Conservation (phyloP, 2,329 filamentous ascomycete species). For the Pezicula rhizophila region DNA sequence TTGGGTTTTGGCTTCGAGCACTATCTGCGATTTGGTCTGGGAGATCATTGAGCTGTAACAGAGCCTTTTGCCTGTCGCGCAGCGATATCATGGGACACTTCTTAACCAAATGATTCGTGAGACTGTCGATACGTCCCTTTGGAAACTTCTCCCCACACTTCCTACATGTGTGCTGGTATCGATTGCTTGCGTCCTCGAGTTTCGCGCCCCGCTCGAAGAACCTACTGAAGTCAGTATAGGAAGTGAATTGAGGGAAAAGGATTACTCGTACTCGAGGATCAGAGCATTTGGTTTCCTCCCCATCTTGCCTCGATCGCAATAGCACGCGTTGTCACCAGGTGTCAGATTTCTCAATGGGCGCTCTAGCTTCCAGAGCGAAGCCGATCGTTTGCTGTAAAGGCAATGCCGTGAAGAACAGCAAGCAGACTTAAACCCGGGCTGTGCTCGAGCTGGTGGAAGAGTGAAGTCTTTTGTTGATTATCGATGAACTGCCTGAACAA, state of each 20-base stretch:
- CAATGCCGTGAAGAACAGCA: too few relatives aligned
- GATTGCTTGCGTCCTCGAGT: conserved; percentile 81
- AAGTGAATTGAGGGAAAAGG: background rate
- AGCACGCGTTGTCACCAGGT: too few relatives aligned
- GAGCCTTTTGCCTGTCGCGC: conserved; percentile 68
- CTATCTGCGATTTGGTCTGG: conserved; percentile 39
- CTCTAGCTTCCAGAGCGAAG: too few relatives aligned
- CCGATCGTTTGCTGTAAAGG: too few relatives aligned
- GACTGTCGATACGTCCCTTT: conserved; percentile 79
- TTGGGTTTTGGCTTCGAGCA: conserved; percentile 30
- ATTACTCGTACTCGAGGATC: conserved; percentile 12
- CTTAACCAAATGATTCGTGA: conserved; percentile 77
- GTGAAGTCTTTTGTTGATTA: too few relatives aligned
- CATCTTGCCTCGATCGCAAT: conserved; percentile 1
- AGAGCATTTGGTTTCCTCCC: conserved; percentile 17
- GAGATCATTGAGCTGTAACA: conserved; percentile 66
- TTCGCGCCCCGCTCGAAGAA: conserved; percentile 77
- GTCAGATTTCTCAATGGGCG: too few relatives aligned
- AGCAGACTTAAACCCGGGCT: too few relatives aligned
- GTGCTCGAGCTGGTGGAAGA: too few relatives aligned
- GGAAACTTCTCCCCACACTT: conserved; percentile 83
- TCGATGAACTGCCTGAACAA: too few relatives aligned
- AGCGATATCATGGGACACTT: conserved; percentile 76
- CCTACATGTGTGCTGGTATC: conserved; percentile 88
- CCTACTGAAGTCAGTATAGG: background rate